Conservation (phyloP, 1,284 basidiomycete species). For the Pyrrhoderma lamaoense region DNA sequence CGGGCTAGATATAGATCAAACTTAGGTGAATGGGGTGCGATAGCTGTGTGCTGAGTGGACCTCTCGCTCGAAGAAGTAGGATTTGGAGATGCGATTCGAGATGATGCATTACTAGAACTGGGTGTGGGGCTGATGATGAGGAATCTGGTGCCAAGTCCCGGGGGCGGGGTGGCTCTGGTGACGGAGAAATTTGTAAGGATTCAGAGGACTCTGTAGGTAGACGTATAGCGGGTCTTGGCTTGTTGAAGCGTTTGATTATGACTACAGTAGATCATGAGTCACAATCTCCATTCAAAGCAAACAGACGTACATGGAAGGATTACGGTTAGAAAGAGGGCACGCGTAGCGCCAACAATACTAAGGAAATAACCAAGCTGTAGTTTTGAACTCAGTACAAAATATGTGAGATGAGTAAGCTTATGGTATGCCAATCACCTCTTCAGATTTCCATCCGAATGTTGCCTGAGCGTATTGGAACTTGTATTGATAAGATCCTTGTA, state of each 20-base stretch:
- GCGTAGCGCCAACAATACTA: slow-evolving; percentile 48
- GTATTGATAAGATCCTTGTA: slow-evolving; percentile 54
- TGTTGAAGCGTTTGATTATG: slow-evolving; percentile 46
- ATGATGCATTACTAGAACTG: slow-evolving; percentile 1
- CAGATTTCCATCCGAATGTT: slow-evolving; percentile 67
- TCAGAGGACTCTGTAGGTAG: slow-evolving; percentile 29
- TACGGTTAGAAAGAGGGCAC: slow-evolving; percentile 55
- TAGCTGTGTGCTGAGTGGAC: neutral
- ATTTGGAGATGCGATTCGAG: slow-evolving; percentile 15
- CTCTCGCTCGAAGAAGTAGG: no score
- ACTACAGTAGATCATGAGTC: slow-evolving; percentile 30
- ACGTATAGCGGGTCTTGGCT: slow-evolving; percentile 31
- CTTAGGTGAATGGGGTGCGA: slow-evolving; percentile 33
- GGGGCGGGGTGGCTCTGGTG: neutral
- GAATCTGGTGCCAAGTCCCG: neutral
- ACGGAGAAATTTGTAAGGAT: slow-evolving; percentile 22
- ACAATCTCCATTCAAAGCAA: neutral
- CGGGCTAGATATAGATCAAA: slow-evolving; percentile 63
- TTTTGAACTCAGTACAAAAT: no score
- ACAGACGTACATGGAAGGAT: slow-evolving; percentile 55
- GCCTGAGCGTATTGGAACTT: slow-evolving; percentile 67
- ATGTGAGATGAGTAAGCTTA: neutral
- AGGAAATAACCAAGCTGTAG: slow-evolving; percentile 71
- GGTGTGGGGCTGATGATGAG: slow-evolving; percentile 15
- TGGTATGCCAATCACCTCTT: slow-evolving; percentile 37